Base-by-base conservation (phyloP, 2,329 filamentous ascomycete species). In the Penicillium sp. region DNA sequence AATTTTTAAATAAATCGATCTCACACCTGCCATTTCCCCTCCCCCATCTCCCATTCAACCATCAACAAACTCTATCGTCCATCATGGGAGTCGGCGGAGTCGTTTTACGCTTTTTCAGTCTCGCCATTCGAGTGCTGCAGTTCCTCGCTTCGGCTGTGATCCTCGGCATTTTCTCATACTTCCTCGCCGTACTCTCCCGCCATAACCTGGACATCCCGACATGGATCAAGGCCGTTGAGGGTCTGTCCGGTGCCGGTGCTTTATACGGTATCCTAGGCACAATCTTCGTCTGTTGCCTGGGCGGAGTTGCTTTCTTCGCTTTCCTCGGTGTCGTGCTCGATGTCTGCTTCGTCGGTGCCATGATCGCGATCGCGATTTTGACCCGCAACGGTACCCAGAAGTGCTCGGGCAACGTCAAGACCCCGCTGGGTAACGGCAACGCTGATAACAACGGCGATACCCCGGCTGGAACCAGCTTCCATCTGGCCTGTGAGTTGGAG, bases 91-190 rank as follows among this genome's bases (percentile, higher is more conserved):
- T 82, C 65, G 78, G 80, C 49, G 86, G 88, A 66, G 76, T 88
- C 64, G 82, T 86, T 70, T 86, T 96, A 70, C 92, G 91, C 72
- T 79, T 85, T 57, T 78, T 85, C 51, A 89, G 92, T 72, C 90
- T 89, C 75, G 83, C 89, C 75, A 81, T 96, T 72, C 91, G 94
- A 68, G 79, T 85, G 67, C 79, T 97, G 60, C 87, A 92, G 72
- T 90, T 96, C 77, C 83, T 86, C 74, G 91, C 88, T 76, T 84
- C 89, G 9, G 87, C 84, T 62, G 84, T 96, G 68, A 85, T 94
- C 64, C 85, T 97, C 64, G 90, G 86, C 68, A 86, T 95, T 72
- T 93, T 90, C 83, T 89, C 88, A 54, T 97, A 96, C 83, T 96
- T 93, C 83, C 86, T 97, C 54, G 87, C 90, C 9, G 85, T 90